These are phyloP conservation scores for Pestalotiopsis sp. DNA, from an alignment of 2,329 filamentous ascomycete genomes.

Conservation along the genomic window DNA sequence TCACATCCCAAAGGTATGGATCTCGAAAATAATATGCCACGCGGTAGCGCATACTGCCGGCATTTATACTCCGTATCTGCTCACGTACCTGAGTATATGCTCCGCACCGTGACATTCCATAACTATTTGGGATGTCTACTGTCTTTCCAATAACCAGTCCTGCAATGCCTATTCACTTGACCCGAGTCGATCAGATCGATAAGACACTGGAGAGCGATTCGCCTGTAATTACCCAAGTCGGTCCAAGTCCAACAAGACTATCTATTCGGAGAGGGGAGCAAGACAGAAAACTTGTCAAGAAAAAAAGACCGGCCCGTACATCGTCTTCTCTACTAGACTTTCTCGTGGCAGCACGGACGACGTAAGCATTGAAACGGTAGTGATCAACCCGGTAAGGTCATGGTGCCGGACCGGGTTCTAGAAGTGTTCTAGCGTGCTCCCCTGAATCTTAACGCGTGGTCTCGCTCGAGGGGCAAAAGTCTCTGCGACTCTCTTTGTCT, in stretches of 20 bases:
- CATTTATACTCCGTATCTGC: neutral
- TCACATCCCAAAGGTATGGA: neutral
- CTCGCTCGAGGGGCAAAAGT: neutral
- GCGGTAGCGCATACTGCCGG: neutral
- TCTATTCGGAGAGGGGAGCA: neutral
- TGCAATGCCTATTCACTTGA: neutral
- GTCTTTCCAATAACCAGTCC: neutral
- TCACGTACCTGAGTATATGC: too few species aligned
- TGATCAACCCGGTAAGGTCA: neutral
- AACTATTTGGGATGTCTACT: neutral
- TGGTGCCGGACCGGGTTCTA: neutral
- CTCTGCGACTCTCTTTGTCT: neutral
- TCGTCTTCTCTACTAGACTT: neutral
- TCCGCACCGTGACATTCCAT: neutral
- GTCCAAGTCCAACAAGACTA: neutral
- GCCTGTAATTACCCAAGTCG: neutral
- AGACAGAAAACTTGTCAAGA: neutral
- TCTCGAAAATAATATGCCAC: neutral
- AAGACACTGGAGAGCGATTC: neutral
- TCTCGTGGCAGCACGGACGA: neutral
- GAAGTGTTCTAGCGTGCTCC: conserved; percentile 4
- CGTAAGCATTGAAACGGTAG: neutral
- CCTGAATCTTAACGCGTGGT: neutral
- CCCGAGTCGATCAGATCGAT: neutral
- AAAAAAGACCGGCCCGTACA: neutral